Evolutionary conservation across 2,329 filamentous ascomycete species (phyloP).

Genomic region (Ophiosphaerella herpotricha): DNA sequence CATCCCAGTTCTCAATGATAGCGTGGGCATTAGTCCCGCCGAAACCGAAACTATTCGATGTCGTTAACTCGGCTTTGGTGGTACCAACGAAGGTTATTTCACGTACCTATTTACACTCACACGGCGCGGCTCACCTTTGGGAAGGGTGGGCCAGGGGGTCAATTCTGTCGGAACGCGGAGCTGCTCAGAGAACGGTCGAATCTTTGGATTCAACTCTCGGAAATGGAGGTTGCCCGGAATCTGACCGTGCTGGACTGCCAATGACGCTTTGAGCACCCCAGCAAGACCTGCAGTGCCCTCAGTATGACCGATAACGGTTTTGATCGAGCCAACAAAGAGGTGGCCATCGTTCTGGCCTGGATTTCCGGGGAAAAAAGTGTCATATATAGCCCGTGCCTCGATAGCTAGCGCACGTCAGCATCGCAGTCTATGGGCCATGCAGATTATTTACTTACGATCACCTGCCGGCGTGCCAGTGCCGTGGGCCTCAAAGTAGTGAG

Average conservation of each 20-base stretch:
- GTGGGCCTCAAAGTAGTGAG: slow-evolving; percentile 41
- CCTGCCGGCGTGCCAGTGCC: slow-evolving; percentile 64
- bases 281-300: slow-evolving; percentile 48
- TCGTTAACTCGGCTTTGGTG: too few species aligned
- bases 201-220: slow-evolving; percentile 36
- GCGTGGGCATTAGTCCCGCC: slow-evolving; percentile 34
- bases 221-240: slow-evolving; percentile 46
- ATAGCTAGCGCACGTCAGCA: slow-evolving; percentile 16
- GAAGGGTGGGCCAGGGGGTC: slow-evolving; percentile 16
- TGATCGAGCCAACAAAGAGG: slow-evolving; percentile 23
- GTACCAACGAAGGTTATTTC: too few species aligned
- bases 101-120: slow-evolving; percentile 18
- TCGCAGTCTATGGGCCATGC: slow-evolving; percentile 1
- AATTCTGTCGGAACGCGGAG: background rate
- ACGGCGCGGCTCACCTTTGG: background rate
- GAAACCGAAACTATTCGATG: slow-evolving; percentile 21
- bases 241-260: slow-evolving; percentile 29
- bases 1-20: slow-evolving; percentile 17
- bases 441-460: slow-evolving; percentile 8
- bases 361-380: background rate
- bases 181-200: slow-evolving; percentile 19
- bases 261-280: slow-evolving; percentile 43
- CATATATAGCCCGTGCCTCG: background rate
- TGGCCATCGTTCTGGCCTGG: background rate
- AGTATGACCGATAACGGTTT: slow-evolving; percentile 50